Evolutionary conservation across 2,329 filamentous ascomycete genomes (phyloP), one percentile per base, ranked within the genome.

Genomic region (Aspergillus quadrilineatus): DNA sequence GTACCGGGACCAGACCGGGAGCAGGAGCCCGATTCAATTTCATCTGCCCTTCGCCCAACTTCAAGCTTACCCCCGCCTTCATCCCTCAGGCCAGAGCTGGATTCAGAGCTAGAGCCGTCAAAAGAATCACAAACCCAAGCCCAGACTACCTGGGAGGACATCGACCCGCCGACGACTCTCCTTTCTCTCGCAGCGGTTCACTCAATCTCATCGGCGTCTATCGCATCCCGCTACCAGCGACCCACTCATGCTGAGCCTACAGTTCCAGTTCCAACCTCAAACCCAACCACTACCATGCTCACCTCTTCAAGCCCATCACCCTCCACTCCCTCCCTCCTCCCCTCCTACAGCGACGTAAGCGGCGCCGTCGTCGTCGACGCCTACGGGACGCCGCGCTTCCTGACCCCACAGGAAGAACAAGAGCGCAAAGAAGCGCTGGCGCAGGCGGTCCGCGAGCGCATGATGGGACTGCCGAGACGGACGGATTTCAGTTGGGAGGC

Each of bases 341-440:
- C 66, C 3, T 49, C 53, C 8, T 68, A 68, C 44, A 66, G 65
- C 60, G 64, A 67, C 12, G 63, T 68, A 10, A 67, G 63, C 47
- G 66, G 63, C 14, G 58, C 65, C 10, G 65, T 68, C 22, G 44
- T 68, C n/a, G 63, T 68, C 30, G 63, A 63, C 49, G 58, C 57
- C 39, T 50, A 67, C 39, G 66, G 66, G 0, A 39, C 58, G 5
- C 65, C 64, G 37, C 64, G 60, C 22, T 67, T 68, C 28, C 60
- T 68, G 3, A 65, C 65, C 6, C 65, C 64, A 4, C 58, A 66
- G 36, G 65, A 68, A 50, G 65, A 68, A 46, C 42, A 52, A 4
- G 65, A 67, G 9, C 32, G 66, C 14, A 53, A 63, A 17, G 32
- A 41, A 4, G 49, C 50, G 10, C 46, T 68, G 12, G 46, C 64